These are phyloP conservation scores for Claviceps arundinis DNA, from an alignment of 2,329 filamentous ascomycete species.

Conservation along the genomic window DNA sequence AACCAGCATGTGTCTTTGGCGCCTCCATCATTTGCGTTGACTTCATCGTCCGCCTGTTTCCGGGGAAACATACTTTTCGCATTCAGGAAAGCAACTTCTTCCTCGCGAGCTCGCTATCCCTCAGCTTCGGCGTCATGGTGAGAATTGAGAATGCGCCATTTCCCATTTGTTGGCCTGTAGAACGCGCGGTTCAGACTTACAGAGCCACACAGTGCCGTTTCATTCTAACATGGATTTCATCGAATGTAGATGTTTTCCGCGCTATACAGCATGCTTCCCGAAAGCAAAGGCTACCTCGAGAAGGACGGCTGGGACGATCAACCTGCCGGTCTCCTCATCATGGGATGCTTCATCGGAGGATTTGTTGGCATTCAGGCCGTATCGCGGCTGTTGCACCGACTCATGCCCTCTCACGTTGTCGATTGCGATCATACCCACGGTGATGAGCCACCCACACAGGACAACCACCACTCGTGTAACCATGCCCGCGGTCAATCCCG, in stretches of 20 bases:
- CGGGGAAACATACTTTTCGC: conserved; percentile 62
- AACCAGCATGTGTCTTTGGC: conserved; percentile 52
- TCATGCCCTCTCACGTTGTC: conserved; percentile 67
- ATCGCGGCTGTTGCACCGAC: conserved; percentile 58
- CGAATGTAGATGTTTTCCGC: conserved; percentile 67
- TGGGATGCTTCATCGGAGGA: conserved; percentile 56
- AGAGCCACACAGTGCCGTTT: too few relatives aligned
- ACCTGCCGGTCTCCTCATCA: conserved; percentile 53
- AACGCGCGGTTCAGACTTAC: not conserved
- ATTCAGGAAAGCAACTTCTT: conserved; percentile 86
- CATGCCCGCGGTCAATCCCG: conserved; percentile 17
- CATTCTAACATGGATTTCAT: not conserved
- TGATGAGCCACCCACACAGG: conserved; percentile 28
- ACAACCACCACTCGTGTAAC: conserved; percentile 12
- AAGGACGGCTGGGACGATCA: conserved; percentile 54
- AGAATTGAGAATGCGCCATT: not conserved
- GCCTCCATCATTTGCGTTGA: conserved; percentile 83
- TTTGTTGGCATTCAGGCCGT: conserved; percentile 64
- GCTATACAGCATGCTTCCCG: conserved; percentile 85
- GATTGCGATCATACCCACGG: conserved; percentile 66
- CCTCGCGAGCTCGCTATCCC: conserved; percentile 71
- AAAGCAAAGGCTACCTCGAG: conserved; percentile 64
- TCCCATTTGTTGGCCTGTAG: not conserved
- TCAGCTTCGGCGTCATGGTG: conserved; percentile 96
- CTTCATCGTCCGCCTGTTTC: conserved; percentile 57